Percentiles rank a stretch among this genome's conserved stretches.
Evolutionary conservation across 1,139 yeast genomes (phyloP).

Genomic region (Citeromyces hawaiiensis): DNA sequence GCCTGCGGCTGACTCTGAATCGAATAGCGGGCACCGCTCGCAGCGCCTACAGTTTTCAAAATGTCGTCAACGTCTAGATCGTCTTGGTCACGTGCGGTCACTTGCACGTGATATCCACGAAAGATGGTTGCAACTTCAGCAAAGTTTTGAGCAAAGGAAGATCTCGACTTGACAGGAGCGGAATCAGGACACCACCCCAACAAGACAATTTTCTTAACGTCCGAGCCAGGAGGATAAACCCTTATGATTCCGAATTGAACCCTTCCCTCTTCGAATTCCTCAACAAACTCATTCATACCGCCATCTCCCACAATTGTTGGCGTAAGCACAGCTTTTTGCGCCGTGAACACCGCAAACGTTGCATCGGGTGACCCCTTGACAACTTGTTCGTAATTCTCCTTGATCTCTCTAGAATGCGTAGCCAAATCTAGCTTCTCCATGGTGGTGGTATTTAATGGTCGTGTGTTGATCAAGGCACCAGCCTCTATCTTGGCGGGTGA

Average conservation of each 20-base stretch:
- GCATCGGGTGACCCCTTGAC: conserved; percentile 45
- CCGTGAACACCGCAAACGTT: conserved; percentile 53
- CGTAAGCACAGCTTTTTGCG: conserved; percentile 39
- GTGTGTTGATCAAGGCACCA: not conserved
- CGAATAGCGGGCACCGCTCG: conserved; percentile 93
- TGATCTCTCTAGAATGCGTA: conserved; percentile 46
- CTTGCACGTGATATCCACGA: conserved; percentile 85
- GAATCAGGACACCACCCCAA: conserved; percentile 93
- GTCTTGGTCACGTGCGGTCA: conserved; percentile 90
- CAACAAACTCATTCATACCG: conserved; percentile 65
- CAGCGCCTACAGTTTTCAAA: conserved; percentile 66
- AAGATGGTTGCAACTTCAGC: conserved; percentile 59
- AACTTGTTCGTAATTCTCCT: conserved; percentile 46
- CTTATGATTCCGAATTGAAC: conserved; percentile 88
- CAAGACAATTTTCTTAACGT: conserved; percentile 69
- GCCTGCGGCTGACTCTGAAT: conserved; percentile 25
- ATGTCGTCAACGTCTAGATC: conserved; percentile 76
- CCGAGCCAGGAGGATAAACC: conserved; percentile 81
- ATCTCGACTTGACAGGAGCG: conserved; percentile 62
- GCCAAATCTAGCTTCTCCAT: conserved; percentile 49
- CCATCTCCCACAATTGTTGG: conserved; percentile 50
- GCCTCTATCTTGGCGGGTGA: too few species aligned
- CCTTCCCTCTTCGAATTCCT: conserved; percentile 73
- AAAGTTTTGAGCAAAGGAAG: conserved; percentile 65
- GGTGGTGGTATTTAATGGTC: conserved; percentile 1